Evolutionary conservation across 2,329 filamentous ascomycete genomes (phyloP).

Genomic region (Trichoderma harzianum): DNA sequence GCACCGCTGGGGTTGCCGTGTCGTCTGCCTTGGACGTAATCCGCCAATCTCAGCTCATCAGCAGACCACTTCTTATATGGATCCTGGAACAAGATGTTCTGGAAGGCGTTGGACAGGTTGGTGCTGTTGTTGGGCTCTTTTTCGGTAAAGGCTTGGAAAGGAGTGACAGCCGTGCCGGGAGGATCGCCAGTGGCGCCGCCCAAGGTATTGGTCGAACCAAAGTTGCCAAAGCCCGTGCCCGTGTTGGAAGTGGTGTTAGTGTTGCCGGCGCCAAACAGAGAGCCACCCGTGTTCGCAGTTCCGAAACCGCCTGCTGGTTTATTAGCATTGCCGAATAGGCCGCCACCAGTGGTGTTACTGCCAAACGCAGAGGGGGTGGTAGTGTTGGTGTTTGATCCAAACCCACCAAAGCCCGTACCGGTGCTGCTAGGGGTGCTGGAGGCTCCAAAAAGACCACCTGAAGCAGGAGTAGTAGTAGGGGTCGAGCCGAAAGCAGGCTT

Average conservation of each 20-base stretch:
- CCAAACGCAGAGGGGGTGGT: conserved; percentile 38
- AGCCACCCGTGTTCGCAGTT: conserved; percentile 35
- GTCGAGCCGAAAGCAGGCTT: conserved; percentile 54
- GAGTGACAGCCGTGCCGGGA: conserved; percentile 66
- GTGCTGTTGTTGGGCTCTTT: conserved; percentile 62
- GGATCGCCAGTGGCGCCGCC: conserved; percentile 54
- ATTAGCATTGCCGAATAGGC: conserved; percentile 50
- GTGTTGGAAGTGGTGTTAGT: conserved; percentile 27
- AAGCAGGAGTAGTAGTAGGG: conserved; percentile 33
- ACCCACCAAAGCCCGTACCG: conserved; percentile 40
- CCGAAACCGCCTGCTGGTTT: conserved; percentile 50
- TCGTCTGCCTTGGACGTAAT: conserved; percentile 83
- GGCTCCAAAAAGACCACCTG: conserved; percentile 47
- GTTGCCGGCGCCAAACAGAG: conserved; percentile 46
- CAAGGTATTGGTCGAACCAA: conserved; percentile 45
- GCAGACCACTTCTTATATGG: conserved; percentile 86
- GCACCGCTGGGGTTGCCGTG: conserved; percentile 80
- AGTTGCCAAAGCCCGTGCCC: conserved; percentile 37
- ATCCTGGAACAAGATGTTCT: conserved; percentile 75
- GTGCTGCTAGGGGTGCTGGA: conserved; percentile 37
- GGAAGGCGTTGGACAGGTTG: conserved; percentile 59
- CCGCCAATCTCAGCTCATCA: conserved; percentile 77
- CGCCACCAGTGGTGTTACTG: conserved; percentile 35
- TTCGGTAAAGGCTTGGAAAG: conserved; percentile 67
- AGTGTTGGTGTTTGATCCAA: conserved; percentile 36